These are phyloP conservation scores for Thielaviopsis cerberus DNA, from an alignment of 2,329 filamentous ascomycete genomes.

Conservation along the genomic window DNA sequence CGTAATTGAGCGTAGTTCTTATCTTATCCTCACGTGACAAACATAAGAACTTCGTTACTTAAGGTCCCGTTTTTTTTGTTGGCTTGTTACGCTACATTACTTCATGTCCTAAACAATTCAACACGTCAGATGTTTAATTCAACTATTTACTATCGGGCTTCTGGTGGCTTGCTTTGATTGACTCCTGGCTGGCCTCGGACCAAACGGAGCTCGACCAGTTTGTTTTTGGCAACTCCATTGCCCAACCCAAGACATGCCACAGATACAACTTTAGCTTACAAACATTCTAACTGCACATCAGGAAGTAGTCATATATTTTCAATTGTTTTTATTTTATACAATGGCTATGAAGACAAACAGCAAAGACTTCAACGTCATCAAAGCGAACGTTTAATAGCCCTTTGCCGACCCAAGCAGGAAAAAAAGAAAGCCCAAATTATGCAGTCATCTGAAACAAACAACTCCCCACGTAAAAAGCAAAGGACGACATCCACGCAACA, in stretches of 20 bases:
- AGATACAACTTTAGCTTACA: background rate
- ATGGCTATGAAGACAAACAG: background rate
- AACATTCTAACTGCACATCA: background rate
- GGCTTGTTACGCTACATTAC: no score
- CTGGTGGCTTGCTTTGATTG: no score
- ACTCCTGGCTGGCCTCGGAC: no score
- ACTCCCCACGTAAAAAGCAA: background rate
- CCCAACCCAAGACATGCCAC: background rate
- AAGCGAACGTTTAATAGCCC: conserved; percentile 6
- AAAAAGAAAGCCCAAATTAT: background rate
- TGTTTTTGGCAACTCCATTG: no score
- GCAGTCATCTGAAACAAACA: background rate
- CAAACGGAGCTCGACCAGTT: no score
- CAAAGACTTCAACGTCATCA: conserved; percentile 2
- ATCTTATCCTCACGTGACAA: background rate
- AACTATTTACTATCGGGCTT: no score
- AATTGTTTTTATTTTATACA: background rate
- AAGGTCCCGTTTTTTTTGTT: no score
- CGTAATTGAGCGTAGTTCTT: background rate
- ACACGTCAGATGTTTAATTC: no score
- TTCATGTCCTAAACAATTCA: no score
- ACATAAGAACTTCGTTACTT: no score
- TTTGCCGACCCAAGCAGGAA: conserved; percentile 3
- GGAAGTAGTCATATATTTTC: background rate
- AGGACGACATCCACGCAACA: background rate